Conservation (phyloP, 2,329 filamentous ascomycete species). For the Cryphonectria parasitica region DNA sequence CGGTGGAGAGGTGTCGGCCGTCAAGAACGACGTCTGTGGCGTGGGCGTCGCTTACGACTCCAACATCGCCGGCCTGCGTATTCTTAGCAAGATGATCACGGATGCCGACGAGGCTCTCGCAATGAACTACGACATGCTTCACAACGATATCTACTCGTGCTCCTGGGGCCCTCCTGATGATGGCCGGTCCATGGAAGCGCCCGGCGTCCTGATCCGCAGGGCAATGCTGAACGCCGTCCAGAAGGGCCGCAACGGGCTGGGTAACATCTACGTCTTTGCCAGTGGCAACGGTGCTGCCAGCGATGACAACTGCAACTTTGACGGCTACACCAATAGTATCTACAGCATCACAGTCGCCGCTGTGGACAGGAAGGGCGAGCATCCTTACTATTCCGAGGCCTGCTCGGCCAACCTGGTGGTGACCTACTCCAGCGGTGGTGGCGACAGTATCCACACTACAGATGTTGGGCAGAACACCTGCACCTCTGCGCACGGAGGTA, state of each 20-base stretch:
- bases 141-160: conserved; percentile 97
- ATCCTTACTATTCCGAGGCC: conserved; percentile 94
- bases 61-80: conserved; percentile 87
- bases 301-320: conserved; percentile 98
- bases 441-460: conserved; percentile 92
- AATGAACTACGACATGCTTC: conserved; percentile 87
- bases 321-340: conserved; percentile 99
- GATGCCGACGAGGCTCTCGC: conserved; percentile 92
- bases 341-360: conserved; percentile 98
- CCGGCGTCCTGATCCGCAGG: conserved; percentile 82
- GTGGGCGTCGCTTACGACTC: conserved; percentile 95
- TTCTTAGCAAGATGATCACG: conserved; percentile 86
- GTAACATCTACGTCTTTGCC: conserved; percentile 95
- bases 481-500: conserved; percentile 84
- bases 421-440: conserved; percentile 90
- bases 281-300: conserved; percentile 87
- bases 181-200: conserved; percentile 90
- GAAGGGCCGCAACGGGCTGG: conserved; percentile 79
- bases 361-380: conserved; percentile 82
- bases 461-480: conserved; percentile 86
- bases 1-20: conserved; percentile 90
- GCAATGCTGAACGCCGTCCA: conserved; percentile 94
- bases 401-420: conserved; percentile 96
- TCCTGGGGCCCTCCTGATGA: conserved; percentile 98
- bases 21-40: conserved; percentile 90